Evolutionary conservation across 2,329 filamentous ascomycete species (phyloP), one percentile per base, ranked within the genome.

Genomic region (Aspergillus phoenicis): DNA sequence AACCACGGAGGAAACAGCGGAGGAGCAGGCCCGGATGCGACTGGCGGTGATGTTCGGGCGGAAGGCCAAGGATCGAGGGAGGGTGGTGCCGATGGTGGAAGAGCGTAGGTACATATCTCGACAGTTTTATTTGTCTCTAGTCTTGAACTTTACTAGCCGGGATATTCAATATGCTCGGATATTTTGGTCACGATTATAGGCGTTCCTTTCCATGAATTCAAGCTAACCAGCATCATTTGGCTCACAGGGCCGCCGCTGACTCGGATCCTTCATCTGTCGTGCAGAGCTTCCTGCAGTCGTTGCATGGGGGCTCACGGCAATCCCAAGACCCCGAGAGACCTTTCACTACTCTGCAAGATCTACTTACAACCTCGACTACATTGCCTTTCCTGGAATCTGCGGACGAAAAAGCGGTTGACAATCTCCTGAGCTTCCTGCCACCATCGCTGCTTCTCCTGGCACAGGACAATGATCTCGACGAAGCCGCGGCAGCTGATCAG

Each of bases 71-170:
- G 87, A 68, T 87, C 94, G 66, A 86, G 96, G 81, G 93, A 97
- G 79, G 95, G 94, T 62, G 95, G 96, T 75, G 92, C 92, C 70
- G 95, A 98, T 80, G 95, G 96, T 73, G 96, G 91, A 81, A 88
- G 95, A 97, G 95, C 94, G 95, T 99, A 98, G 94, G 96, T 99
- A 79, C 75, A 78, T 76, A 77, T 79, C 75, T 80, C 77, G 75
- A 64, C 60, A 58, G 45, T 57, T 51, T 43, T n/a, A 36, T 60
- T 63, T 61, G 38, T 51, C 48, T 60, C 45, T 51, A 59, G 54
- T 51, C 47, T 55, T 52, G 53, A 58, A 59, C 39, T 47, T 20
- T 61, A 49, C 52, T 38, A 36, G 45, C 57, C 49, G 43, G 38
- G 57, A 30, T 51, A 33, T 30, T 51, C 5, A 30, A 28, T 33